These are phyloP conservation scores for Russula virescens DNA, from an alignment of 768 basidiomycete genomes.

Conservation along the genomic window DNA sequence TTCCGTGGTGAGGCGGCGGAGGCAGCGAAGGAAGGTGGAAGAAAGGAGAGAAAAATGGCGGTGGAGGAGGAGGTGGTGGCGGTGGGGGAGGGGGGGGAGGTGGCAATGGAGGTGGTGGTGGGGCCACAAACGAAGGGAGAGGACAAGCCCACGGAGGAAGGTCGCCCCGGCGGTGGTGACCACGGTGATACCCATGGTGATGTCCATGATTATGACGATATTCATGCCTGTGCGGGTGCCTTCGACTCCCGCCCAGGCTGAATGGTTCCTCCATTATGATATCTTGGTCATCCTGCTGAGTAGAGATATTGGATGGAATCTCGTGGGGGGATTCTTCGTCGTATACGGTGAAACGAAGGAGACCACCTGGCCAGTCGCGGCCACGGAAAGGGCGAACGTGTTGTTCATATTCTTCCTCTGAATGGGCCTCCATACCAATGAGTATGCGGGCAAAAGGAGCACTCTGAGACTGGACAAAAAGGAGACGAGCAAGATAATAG, in stretches of 20 bases:
- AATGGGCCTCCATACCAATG: constrained; percentile 54
- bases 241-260: not conserved
- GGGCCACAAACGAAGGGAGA: constrained; percentile 11
- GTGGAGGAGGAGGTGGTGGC: not conserved
- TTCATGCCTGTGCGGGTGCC: constrained; percentile 8
- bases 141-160: constrained; percentile 15
- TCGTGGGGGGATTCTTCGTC: constrained; percentile 44
- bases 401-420: constrained; percentile 50
- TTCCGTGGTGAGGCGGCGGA: constrained; percentile 7
- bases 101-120: constrained; percentile 8
- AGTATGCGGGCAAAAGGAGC: constrained; percentile 50
- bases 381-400: constrained; percentile 45
- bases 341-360: constrained; percentile 57
- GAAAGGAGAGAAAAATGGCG: constrained; percentile 19
- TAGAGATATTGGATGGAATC: not conserved
- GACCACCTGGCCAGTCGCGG: constrained; percentile 49
- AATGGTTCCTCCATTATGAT: not conserved
- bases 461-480: constrained; percentile 59
- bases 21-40: constrained; percentile 13
- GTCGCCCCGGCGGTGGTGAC: constrained; percentile 4
- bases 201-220: constrained; percentile 9
- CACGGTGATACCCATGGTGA: constrained; percentile 8
- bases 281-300: constrained; percentile 2
- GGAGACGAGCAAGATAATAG: constrained; percentile 59
- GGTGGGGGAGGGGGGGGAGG: not conserved